Percentiles rank a stretch among this genome's conserved stretches.
phyloP scores from a whole-genome alignment of 768 basidiomycete genomes.

The Mycena indigotica region DNA sequence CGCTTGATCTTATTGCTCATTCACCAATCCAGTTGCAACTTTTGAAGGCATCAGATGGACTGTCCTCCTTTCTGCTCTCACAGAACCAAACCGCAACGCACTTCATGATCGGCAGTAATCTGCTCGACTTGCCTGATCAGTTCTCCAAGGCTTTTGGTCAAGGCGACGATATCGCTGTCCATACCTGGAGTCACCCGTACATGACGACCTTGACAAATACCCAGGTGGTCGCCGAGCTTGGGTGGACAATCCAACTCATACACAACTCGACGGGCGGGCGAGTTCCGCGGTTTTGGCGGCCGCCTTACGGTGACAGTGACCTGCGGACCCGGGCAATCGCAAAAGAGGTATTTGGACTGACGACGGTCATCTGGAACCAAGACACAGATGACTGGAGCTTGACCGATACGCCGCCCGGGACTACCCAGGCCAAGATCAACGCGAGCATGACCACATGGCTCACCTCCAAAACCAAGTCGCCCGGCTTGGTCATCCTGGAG shows the following conservation, averaged over 20 bases:
- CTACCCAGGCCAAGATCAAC: slow-evolving; percentile 26
- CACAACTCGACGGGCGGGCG: slow-evolving; percentile 80
- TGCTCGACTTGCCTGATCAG: slow-evolving; percentile 6
- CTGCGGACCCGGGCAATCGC: slow-evolving; percentile 84
- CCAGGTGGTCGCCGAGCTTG: slow-evolving; percentile 70
- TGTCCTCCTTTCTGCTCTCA: slow-evolving; percentile 66
- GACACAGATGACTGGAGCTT: slow-evolving; percentile 86
- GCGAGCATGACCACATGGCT: slow-evolving; percentile 58
- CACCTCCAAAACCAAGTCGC: slow-evolving; percentile 59
- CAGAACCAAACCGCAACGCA: slow-evolving; percentile 78
- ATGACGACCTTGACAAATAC: slow-evolving; percentile 77
- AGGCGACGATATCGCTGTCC: slow-evolving; percentile 52
- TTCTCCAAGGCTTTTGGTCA: slow-evolving; percentile 38
- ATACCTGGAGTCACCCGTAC: slow-evolving; percentile 75
- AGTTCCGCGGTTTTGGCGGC: slow-evolving; percentile 74
- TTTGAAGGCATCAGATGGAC: slow-evolving; percentile 33
- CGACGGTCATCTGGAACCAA: slow-evolving; percentile 86
- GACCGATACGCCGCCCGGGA: slow-evolving; percentile 34
- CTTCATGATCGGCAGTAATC: slow-evolving; percentile 64
- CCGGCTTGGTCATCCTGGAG: slow-evolving; percentile 81
- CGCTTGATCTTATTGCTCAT: too few relatives aligned
- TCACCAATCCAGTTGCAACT: too few relatives aligned
- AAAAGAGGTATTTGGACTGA: slow-evolving; percentile 80
- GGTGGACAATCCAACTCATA: slow-evolving; percentile 81
- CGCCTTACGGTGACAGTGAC: slow-evolving; percentile 78